Base-by-base conservation (phyloP, 768 basidiomycete genomes). In the Trametes coccinea region DNA sequence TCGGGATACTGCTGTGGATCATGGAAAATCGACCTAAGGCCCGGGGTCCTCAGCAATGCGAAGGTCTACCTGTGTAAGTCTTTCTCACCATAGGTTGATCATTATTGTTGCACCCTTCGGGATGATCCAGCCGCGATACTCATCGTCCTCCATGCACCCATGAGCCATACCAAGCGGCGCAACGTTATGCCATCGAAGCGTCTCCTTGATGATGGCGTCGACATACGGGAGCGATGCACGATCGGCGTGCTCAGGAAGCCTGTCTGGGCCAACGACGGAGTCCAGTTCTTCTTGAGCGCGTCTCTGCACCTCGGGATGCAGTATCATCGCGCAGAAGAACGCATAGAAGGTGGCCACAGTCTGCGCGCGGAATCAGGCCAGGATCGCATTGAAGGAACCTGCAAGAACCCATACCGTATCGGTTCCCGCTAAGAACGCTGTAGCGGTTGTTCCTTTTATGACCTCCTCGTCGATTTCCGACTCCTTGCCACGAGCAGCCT, bases 11-110 rank as follows among this genome's bases (percentile, higher is more conserved):
- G 67, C 31, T 67, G 44, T 3, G 80, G 79, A 61, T 85, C 80
- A 41, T 80, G 82, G 31, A 83, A 72, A 51, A 84, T 82, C 1
- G 76, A 76, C 81, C 84, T 84, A 33, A 16, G 2, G 33, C 11
- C 2, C 29, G 11, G 46, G 13, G 5, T n/a, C 33, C 3, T 22
- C 3, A 13, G 5, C 11, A 30, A 43, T 1, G 1, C 1, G 2
- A 31, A 16, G 31, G 30, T 7, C 7, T 22, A 22, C 22, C 22
- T 22, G 22, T 22, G 2, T 22, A 13, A 17, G 16, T 37, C 39
- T 10, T 27, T 53, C 64, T n/a, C 17, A 66, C 66, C 66, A 66
- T 0, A 53, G 37, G 37, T 66, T 66, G 5, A 56, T 33, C n/a
- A 71, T n/a, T 5, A 71, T 29, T 1, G 59, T 56, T 1, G 65